phyloP scores from a whole-genome alignment of 2,329 filamentous ascomycete species.

The Juglanconis juglandina region DNA sequence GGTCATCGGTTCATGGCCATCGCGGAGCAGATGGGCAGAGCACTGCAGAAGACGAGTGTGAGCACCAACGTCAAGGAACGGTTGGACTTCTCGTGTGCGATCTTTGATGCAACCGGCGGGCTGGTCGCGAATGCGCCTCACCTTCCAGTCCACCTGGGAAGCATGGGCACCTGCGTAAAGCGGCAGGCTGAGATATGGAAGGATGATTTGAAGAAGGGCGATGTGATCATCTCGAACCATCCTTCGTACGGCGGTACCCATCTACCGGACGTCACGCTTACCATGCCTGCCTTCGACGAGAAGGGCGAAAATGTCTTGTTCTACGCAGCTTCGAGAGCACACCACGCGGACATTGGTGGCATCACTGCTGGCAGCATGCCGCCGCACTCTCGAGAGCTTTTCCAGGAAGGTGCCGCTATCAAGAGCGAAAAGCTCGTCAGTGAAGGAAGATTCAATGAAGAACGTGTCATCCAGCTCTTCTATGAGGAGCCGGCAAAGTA shows the following conservation, averaged over 20 bases:
- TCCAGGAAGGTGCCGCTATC: slow-evolving; percentile 63
- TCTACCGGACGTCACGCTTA: slow-evolving; percentile 76
- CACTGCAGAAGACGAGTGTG: slow-evolving; percentile 75
- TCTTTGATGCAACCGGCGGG: slow-evolving; percentile 73
- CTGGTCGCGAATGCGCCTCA: slow-evolving; percentile 79
- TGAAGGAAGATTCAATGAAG: slow-evolving; percentile 72
- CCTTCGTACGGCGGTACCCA: slow-evolving; percentile 82
- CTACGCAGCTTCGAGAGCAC: slow-evolving; percentile 75
- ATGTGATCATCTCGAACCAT: slow-evolving; percentile 81
- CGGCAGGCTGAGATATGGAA: slow-evolving; percentile 79
- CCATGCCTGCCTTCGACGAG: slow-evolving; percentile 71
- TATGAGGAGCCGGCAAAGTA: slow-evolving; percentile 71
- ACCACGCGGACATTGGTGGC: slow-evolving; percentile 82
- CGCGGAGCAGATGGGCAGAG: slow-evolving; percentile 79
- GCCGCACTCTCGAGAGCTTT: slow-evolving; percentile 64
- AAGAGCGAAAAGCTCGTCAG: slow-evolving; percentile 69
- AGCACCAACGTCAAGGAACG: slow-evolving; percentile 80
- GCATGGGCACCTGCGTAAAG: slow-evolving; percentile 79
- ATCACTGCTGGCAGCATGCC: slow-evolving; percentile 83
- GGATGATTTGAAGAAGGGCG: slow-evolving; percentile 71
- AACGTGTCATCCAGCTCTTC: slow-evolving; percentile 68
- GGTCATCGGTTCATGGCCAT: slow-evolving; percentile 83
- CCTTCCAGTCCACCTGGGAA: slow-evolving; percentile 76
- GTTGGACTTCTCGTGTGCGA: slow-evolving; percentile 77
- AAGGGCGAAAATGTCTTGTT: slow-evolving; percentile 70